A percentile compares a stretch with the other conserved stretches of the same genome.
Evolutionary conservation across 257 asterid genomes (phyloP).

Genomic region (Fraxinus pennsylvanica): DNA sequence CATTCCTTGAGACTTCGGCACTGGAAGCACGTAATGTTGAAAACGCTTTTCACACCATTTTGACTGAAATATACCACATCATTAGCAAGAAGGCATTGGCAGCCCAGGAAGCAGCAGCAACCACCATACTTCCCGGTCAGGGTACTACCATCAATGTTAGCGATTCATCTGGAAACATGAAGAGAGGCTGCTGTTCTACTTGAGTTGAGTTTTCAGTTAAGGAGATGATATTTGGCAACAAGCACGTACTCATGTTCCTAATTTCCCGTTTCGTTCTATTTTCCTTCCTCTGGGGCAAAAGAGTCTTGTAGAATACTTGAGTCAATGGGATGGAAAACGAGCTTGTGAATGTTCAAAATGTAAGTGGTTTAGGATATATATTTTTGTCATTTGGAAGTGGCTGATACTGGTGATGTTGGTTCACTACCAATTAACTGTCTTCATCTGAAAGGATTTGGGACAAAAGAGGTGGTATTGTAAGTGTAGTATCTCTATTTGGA

Average conservation of each 20-base stretch:
- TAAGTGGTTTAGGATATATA: conserved; percentile 1
- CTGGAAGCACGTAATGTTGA: conserved; percentile 26
- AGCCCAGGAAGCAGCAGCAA: conserved; percentile 26
- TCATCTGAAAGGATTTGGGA: background rate
- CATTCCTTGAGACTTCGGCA: conserved; percentile 25
- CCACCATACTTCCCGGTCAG: conserved; percentile 45
- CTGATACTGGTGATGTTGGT: conserved; percentile 1
- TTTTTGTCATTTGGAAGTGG: background rate
- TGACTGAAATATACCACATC: conserved; percentile 26
- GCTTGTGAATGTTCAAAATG: conserved; percentile 25
- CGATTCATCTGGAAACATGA: conserved; percentile 44
- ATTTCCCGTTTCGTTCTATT: conserved; percentile 5
- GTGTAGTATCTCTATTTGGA: conserved; percentile 4
- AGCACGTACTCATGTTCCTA: conserved; percentile 24
- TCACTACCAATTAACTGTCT: background rate
- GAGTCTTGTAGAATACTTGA: conserved; percentile 40
- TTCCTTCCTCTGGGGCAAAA: conserved; percentile 18
- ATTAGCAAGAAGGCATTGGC: conserved; percentile 32
- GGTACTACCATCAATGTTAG: conserved; percentile 54
- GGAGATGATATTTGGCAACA: conserved; percentile 16
- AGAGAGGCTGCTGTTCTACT: conserved; percentile 57
- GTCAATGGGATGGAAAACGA: conserved; percentile 23
- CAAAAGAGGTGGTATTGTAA: conserved; percentile 7
- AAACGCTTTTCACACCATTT: conserved; percentile 22
- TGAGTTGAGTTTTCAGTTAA: conserved; percentile 28